Evolutionary conservation across 1,284 basidiomycete genomes (phyloP).

Genomic region (Rhizoctonia solani): DNA sequence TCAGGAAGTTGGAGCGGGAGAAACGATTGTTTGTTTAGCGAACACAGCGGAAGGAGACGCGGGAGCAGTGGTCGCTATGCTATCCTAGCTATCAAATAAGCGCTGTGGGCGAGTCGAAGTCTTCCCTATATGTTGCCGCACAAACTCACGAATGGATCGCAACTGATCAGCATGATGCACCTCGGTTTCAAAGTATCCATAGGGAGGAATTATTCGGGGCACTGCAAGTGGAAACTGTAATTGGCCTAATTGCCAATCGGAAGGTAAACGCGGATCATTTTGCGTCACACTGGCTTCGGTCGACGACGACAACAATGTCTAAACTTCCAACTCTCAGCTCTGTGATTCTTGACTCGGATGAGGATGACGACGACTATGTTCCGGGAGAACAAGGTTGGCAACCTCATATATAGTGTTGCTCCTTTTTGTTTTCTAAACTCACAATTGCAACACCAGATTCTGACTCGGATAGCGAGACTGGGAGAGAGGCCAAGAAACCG

Average conservation of each 20-base stretch:
- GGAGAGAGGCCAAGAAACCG: slow-evolving; percentile 30
- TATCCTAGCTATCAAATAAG: not conserved
- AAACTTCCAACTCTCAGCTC: slow-evolving; percentile 23
- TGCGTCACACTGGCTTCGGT: slow-evolving; percentile 14
- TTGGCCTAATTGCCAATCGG: slow-evolving; percentile 24
- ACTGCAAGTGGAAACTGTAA: not conserved
- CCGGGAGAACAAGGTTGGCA: slow-evolving; percentile 29
- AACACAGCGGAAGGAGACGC: not conserved
- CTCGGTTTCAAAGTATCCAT: not conserved
- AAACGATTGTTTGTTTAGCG: not conserved
- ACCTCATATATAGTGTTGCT: not conserved
- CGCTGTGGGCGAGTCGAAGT: not conserved
- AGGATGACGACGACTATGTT: slow-evolving; percentile 38
- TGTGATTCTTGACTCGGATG: slow-evolving; percentile 18
- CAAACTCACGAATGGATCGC: not conserved
- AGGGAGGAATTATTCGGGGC: not conserved
- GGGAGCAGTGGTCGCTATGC: slow-evolving; percentile 29
- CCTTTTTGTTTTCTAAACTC: not conserved
- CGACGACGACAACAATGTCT: slow-evolving; percentile 27
- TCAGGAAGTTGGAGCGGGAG: not conserved
- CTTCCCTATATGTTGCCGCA: not conserved
- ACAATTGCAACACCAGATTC: slow-evolving; percentile 3
- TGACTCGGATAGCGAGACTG: slow-evolving; percentile 33
- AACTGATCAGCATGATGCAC: not conserved
- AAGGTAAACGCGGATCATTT: slow-evolving; percentile 7